A percentile compares a stretch with the other conserved stretches of the same genome.
These are phyloP conservation scores for Hypoxylon trugodes DNA, from an alignment of 495 filamentous ascomycete species.

Conservation along the genomic window DNA sequence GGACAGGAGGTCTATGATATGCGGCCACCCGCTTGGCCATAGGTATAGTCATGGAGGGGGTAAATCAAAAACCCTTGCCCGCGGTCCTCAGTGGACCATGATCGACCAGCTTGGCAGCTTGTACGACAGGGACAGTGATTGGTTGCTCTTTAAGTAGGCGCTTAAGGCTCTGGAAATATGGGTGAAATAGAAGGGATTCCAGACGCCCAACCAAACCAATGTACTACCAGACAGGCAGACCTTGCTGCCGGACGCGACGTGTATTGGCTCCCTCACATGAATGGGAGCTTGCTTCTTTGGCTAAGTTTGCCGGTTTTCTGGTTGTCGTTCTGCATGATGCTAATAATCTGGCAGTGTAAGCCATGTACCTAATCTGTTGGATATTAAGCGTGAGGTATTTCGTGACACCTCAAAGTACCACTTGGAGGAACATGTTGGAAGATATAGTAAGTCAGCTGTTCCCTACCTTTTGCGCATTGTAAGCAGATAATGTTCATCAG, in stretches of 20 bases:
- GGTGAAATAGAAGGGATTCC: conserved; percentile 32
- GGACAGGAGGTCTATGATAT: conserved; percentile 37
- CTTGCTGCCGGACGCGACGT: conserved; percentile 21
- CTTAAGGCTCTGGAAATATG: conserved; percentile 40
- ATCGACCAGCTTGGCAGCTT: conserved; percentile 28
- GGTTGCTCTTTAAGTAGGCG: conserved; percentile 28
- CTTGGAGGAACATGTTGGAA: background rate
- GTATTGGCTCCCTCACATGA: conserved; percentile 28
- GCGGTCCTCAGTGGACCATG: conserved; percentile 27
- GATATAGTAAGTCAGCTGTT: background rate
- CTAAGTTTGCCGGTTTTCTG: conserved; percentile 19
- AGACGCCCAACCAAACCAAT: conserved; percentile 41
- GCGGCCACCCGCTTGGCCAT: conserved; percentile 33
- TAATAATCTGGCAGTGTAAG: background rate
- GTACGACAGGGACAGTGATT: conserved; percentile 29
- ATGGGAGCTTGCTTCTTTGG: background rate
- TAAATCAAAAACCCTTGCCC: conserved; percentile 25
- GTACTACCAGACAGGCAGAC: conserved; percentile 6
- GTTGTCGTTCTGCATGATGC: background rate
- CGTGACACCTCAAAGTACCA: background rate
- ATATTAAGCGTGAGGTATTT: conserved; percentile 1
- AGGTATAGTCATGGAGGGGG: conserved; percentile 27
- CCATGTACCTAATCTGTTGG: background rate
- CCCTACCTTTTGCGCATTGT: background rate
- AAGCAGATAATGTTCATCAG: background rate